A percentile compares a stretch with the other conserved stretches of the same genome.
These are phyloP conservation scores for Penicillium canariense DNA, from an alignment of 495 filamentous ascomycete genomes.

Conservation along the genomic window DNA sequence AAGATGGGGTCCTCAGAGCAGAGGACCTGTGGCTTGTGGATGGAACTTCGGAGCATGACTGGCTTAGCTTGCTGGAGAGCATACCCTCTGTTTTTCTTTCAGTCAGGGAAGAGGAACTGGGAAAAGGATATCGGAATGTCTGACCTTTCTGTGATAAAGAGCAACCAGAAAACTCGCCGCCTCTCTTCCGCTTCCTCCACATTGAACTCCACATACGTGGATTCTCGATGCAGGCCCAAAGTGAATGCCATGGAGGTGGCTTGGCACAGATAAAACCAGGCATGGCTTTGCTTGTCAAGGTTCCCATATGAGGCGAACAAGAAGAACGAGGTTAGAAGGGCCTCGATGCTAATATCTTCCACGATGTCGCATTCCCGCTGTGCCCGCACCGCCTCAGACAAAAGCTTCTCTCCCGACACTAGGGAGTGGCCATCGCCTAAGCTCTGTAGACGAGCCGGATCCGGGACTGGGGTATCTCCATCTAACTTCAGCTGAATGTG, in stretches of 20 bases:
- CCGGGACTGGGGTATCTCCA: constrained; percentile 52
- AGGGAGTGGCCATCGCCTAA: constrained; percentile 46
- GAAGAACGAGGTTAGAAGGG: constrained; percentile 76
- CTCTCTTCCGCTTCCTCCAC: constrained; percentile 50
- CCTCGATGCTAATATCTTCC: constrained; percentile 59
- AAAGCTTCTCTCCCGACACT: constrained; percentile 50
- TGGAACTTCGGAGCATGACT: constrained; percentile 51
- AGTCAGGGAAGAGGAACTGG: neutral
- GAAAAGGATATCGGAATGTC: neutral
- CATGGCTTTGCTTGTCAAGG: constrained; percentile 52
- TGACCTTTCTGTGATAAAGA: constrained; percentile 61
- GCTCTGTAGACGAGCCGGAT: constrained; percentile 51
- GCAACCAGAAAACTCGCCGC: constrained; percentile 61
- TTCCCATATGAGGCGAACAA: constrained; percentile 74
- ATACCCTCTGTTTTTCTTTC: constrained; percentile 31
- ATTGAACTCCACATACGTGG: constrained; percentile 44
- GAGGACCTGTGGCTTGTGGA: constrained; percentile 47
- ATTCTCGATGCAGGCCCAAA: constrained; percentile 57
- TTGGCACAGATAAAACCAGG: constrained; percentile 65
- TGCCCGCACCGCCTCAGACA: constrained; percentile 74
- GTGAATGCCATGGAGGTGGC: constrained; percentile 57
- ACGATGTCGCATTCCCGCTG: constrained; percentile 73
- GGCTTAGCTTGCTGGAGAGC: constrained; percentile 54
- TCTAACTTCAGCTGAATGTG: constrained; percentile 72
- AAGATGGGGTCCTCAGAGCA: constrained; percentile 46